Evolutionary conservation across 306 rosid genomes (phyloP).

Genomic region (Trifolium subterraneum): DNA sequence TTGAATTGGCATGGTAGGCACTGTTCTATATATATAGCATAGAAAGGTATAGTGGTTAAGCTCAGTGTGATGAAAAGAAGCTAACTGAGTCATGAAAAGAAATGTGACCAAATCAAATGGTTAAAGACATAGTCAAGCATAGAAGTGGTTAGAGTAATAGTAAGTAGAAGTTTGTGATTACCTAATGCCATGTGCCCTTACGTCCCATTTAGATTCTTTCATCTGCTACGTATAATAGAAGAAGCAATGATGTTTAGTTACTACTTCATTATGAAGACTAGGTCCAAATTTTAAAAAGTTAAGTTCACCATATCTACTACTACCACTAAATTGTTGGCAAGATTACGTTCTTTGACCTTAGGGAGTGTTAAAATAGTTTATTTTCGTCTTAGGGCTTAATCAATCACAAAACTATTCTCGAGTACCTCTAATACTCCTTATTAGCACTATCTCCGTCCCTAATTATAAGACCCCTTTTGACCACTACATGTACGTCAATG

Average conservation of each 20-base stretch:
- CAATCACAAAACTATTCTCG: too few species aligned
- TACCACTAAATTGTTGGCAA: neutral
- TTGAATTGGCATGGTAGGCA: constrained; percentile 23
- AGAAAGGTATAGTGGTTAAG: constrained; percentile 32
- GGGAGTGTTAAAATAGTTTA: too few species aligned
- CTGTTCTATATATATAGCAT: constrained; percentile 42
- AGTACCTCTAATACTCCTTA: too few species aligned
- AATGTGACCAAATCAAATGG: neutral
- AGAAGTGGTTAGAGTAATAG: constrained; percentile 37
- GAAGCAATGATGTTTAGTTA: neutral
- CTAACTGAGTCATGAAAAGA: neutral
- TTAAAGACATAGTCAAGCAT: constrained; percentile 46
- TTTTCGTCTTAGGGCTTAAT: too few species aligned
- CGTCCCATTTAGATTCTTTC: constrained; percentile 1
- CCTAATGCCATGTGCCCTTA: constrained; percentile 49
- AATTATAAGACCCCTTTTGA: too few species aligned
- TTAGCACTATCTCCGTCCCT: too few species aligned
- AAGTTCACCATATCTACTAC: neutral
- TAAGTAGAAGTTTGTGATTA: constrained; percentile 25
- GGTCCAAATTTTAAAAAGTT: neutral
- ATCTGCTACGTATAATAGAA: neutral
- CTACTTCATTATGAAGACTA: neutral
- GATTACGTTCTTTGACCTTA: neutral
- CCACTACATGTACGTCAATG: too few species aligned
- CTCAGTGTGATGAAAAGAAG: constrained; percentile 23